Conservation (phyloP, 495 filamentous ascomycete genomes). For the Hypomontagnella monticulosa region DNA sequence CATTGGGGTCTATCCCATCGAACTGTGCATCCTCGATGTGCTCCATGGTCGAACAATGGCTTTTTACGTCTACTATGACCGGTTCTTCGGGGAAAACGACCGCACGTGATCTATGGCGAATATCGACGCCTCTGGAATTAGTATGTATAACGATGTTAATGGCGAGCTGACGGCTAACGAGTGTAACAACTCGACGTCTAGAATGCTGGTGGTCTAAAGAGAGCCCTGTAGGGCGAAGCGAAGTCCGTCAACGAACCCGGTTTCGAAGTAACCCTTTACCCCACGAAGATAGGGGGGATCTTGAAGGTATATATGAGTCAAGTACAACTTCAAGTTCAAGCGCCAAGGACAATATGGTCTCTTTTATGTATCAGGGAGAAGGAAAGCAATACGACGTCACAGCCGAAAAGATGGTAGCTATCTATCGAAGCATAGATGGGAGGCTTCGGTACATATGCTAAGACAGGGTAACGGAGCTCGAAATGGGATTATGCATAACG, state of each 20-base stretch:
- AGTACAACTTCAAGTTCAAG: constrained; percentile 16
- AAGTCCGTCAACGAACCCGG: constrained; percentile 27
- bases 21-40: constrained; percentile 42
- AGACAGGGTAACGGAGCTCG: constrained; percentile 11
- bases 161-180: not conserved
- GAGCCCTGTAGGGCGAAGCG: constrained; percentile 29
- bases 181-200: constrained; percentile 2
- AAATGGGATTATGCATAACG: constrained; percentile 19
- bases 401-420: constrained; percentile 14
- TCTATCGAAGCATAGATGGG: constrained; percentile 25
- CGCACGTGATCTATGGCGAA: constrained; percentile 23
- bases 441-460: constrained; percentile 30
- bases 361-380: constrained; percentile 32
- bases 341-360: constrained; percentile 23
- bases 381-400: constrained; percentile 31
- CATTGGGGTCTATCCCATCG: constrained; percentile 50
- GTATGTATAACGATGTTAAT: constrained; percentile 1
- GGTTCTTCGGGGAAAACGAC: constrained; percentile 1
- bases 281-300: constrained; percentile 26
- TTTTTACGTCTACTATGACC: constrained; percentile 2
- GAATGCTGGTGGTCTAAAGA: constrained; percentile 12
- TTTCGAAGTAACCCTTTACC: constrained; percentile 30
- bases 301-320: constrained; percentile 32
- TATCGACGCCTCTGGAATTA: not conserved
- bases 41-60: constrained; percentile 27